Base-by-base conservation (phyloP, 495 filamentous ascomycete genomes). In the Delitschia confertaspora region DNA sequence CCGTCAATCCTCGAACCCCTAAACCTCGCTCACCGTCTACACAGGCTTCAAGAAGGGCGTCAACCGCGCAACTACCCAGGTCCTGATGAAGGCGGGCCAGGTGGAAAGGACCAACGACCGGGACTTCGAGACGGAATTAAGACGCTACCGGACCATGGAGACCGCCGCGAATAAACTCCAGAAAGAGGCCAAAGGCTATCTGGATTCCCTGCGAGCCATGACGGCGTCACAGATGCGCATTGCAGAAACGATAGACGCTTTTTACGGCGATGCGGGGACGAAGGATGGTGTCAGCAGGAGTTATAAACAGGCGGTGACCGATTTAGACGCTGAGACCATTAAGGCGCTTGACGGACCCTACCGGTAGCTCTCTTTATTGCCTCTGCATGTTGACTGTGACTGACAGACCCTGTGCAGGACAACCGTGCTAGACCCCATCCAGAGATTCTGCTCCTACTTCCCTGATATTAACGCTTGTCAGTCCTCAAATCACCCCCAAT, bases 61-160 rank as follows among this genome's bases (percentile, higher is more conserved):
- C 71, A 91, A 91, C 70, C 85, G 91, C 65, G 89, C 91, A 47
- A 94, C 88, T 65, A 95, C 93, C 63, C 89, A 95, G 80, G 89
- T 95, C 42, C 95, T 98, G 88, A 96, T 98, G 91, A 98, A 95
- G 73, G 88, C 91, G 14, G 85, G 91, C 33, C 91, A 95, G 71
- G 93, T 98, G 48, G 91, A 98, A 64, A 83, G 89, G 65, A 96
- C 91, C 1, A 95, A 86, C 61, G 93, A 98, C 65, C 85, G 93
- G 31, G 91, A 96, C 61, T 98, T 96, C 65, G 91, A 96, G 65
- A 89, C 95, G 24, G 93, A 98, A 64, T 88, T 95, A 63, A 88
- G 84, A 56, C 87, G 91, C 29, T 98, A 91, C 67, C 79, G 88
- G 43, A 93, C 88, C 1, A 93, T 98, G 85, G 91, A 98, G 65